These are phyloP conservation scores for Heterobasidion parviporum DNA, from an alignment of 1,284 basidiomycete species.

Conservation along the genomic window DNA sequence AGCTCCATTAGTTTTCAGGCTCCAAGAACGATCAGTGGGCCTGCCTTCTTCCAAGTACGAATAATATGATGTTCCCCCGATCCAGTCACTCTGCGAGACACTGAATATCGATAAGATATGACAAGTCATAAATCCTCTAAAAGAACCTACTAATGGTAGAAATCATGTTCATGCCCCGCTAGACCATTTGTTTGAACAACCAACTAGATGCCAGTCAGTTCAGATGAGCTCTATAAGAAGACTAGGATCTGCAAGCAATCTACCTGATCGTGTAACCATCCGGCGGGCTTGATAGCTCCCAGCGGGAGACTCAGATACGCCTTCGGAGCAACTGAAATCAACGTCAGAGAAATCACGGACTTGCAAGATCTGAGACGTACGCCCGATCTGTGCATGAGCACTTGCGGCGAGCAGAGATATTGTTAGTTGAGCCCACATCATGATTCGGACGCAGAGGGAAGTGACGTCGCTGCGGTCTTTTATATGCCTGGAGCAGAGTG, in stretches of 20 bases:
- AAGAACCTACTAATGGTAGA: slow-evolving; percentile 39
- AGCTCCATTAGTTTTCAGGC: not conserved
- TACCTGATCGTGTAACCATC: slow-evolving; percentile 49
- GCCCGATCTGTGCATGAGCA: slow-evolving; percentile 1
- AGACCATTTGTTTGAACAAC: slow-evolving; percentile 44
- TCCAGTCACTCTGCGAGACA: slow-evolving; percentile 46
- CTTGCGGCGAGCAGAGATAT: not conserved
- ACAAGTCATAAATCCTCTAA: not conserved
- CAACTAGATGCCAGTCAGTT: slow-evolving; percentile 24
- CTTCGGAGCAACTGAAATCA: slow-evolving; percentile 38
- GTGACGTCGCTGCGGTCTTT: not conserved
- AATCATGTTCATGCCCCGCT: slow-evolving; percentile 47
- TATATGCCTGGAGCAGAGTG: no score
- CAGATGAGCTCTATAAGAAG: not conserved
- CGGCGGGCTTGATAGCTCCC: slow-evolving; percentile 37
- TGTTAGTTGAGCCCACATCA: not conserved
- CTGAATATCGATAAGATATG: slow-evolving; percentile 17
- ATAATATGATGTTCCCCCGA: slow-evolving; percentile 40
- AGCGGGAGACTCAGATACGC: slow-evolving; percentile 40
- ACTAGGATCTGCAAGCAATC: not conserved
- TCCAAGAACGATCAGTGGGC: slow-evolving; percentile 1
- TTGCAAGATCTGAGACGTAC: not conserved
- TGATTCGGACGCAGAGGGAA: not conserved
- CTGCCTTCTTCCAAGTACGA: slow-evolving; percentile 48
- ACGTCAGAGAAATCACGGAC: not conserved